Base-by-base conservation (phyloP, 2,329 filamentous ascomycete genomes). In the Macroventuria anomochaeta region DNA sequence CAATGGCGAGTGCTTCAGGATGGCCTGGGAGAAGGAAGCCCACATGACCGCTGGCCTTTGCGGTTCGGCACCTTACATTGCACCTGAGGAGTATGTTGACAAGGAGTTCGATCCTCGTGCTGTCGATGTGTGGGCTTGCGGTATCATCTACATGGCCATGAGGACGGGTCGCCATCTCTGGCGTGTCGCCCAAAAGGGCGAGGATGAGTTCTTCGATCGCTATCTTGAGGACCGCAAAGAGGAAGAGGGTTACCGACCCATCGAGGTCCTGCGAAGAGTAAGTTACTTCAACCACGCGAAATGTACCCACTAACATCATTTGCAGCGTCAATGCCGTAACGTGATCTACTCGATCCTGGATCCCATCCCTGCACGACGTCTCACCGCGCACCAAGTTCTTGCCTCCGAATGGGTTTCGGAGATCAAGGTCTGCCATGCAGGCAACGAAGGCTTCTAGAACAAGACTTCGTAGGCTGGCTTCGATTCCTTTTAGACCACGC, bases 101-200 rank as follows among this genome's bases (percentile, higher is more conserved):
- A 92, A 88, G 73, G 95, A 99, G 73, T 99, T 99, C 63, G 95
- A 99, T 70, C 95, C 95, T 25, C 85, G 95, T 53, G 93, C 95
- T n/a, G 93, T 99, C 41, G 95, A 99, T 69, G 89, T 97, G 12
- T 99, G 95, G 95, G 95, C 95, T 20, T 96, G 92, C 56, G 95
- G 95, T 71, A 95, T 99, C 44, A 99, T 99, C 55, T 99, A 99
- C 79, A 99, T 99, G 95, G 95, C 95, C 12, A 99, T 99, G 95
- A 85, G 95, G 53, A 97, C 93, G 2, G 95, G 95, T 5, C 85
- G 95, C 46, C 95, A 99, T 75, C 81, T 99, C 7, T 99, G 95
- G 95, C 89, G 93, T 48, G 86, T 97, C n/a, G 95, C 95, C 6
- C 93, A 93, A 76, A 96, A 92, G 76, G 93, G 96, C 49, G 93